Percentiles rank a stretch among this genome's conserved stretches.
These are phyloP conservation scores for Syzygium jambos DNA, from an alignment of 345 rosid genomes.

Conservation along the genomic window DNA sequence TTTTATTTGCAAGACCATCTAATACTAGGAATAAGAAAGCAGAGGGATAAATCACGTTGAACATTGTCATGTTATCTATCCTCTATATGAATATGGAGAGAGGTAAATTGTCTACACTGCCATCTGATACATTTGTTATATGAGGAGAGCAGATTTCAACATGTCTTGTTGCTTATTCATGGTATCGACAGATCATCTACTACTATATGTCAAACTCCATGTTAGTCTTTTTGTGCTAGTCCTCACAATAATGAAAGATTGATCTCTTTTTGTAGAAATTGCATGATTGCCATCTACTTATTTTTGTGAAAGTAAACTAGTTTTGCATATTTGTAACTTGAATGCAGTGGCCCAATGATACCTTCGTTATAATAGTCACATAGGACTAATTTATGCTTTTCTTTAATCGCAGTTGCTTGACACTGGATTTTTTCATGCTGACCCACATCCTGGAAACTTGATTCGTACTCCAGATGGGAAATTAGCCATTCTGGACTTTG, in stretches of 20 bases:
- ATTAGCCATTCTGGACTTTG: constrained; percentile 94
- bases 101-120: background rate
- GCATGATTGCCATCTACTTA: background rate
- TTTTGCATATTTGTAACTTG: background rate
- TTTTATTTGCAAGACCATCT: background rate
- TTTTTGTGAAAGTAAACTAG: background rate
- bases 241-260: background rate
- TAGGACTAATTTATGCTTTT: background rate
- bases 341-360: background rate
- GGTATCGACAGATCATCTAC: background rate
- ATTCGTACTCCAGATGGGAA: constrained; percentile 98
- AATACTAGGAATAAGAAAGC: background rate
- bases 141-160: background rate
- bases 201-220: background rate
- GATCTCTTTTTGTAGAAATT: background rate
- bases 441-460: constrained; percentile 98
- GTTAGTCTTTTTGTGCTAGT: background rate
- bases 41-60: background rate
- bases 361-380: background rate
- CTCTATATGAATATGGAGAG: background rate
- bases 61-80: background rate
- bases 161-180: background rate
- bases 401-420: constrained; percentile 66
- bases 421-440: constrained; percentile 97
- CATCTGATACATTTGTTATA: background rate